These are phyloP conservation scores for Helotiales sp. DNA, from an alignment of 2,329 filamentous ascomycete genomes.

Conservation along the genomic window DNA sequence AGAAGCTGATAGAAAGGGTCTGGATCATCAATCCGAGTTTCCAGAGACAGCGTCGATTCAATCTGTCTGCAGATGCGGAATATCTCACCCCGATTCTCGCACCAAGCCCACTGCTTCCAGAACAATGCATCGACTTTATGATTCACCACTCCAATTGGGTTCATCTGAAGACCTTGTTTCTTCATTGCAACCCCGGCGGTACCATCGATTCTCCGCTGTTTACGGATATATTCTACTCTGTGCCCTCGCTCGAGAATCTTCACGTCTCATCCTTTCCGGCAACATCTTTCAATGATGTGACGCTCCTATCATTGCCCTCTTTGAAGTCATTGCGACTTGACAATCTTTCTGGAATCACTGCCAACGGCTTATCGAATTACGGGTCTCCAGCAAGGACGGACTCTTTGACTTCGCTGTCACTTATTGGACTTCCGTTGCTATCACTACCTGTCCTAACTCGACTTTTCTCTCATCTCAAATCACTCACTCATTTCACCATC, in stretches of 20 bases:
- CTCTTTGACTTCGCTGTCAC: constrained; percentile 54
- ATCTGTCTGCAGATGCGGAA: constrained; percentile 33
- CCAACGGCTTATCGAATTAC: constrained; percentile 60
- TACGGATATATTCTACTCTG: constrained; percentile 52
- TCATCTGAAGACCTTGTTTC: constrained; percentile 58
- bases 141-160: constrained; percentile 60
- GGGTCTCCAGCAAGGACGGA: constrained; percentile 55
- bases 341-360: constrained; percentile 60
- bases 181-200: constrained; percentile 63
- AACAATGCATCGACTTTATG: constrained; percentile 52
- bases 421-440: constrained; percentile 61
- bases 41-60: constrained; percentile 45
- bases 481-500: constrained; percentile 56
- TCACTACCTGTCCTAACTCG: constrained; percentile 62
- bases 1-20: constrained; percentile 60
- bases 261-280: constrained; percentile 62
- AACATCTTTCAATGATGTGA: constrained; percentile 61
- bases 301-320: constrained; percentile 59
- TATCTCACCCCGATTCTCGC: constrained; percentile 35
- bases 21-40: constrained; percentile 55
- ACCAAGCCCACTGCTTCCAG: constrained; percentile 48
- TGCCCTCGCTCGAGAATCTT: constrained; percentile 63
- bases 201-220: constrained; percentile 59
- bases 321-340: constrained; percentile 61
- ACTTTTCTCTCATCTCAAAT: constrained; percentile 59